Conservation (phyloP, 257 asterid genomes). For the Datura wrightii region DNA sequence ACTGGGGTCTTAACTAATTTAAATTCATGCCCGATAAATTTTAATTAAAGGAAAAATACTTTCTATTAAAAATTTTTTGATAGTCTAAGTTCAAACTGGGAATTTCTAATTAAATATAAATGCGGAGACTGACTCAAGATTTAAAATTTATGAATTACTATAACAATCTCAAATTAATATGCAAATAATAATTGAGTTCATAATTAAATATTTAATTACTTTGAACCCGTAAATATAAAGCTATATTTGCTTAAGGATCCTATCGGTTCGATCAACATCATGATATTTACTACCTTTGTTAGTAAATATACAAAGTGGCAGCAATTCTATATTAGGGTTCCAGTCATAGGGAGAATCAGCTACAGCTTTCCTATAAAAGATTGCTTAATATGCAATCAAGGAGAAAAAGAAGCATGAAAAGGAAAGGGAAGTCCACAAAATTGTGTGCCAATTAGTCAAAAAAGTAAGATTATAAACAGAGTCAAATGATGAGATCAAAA, state of each 20-base stretch:
- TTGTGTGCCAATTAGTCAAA: not conserved
- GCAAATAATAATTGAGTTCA: not conserved
- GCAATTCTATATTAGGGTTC: not conserved
- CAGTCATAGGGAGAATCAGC: not conserved
- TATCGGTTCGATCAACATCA: not conserved
- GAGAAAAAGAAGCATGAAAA: conserved; percentile 12
- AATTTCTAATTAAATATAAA: rapidly evolving
- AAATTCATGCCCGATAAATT: too few relatives aligned
- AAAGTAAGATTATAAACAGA: not conserved
- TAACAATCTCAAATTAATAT: not conserved
- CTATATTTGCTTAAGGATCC: not conserved
- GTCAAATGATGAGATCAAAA: not conserved
- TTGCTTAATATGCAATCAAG: conserved; percentile 16
- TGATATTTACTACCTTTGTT: not conserved
- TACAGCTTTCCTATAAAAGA: not conserved
- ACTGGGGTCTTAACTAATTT: too few relatives aligned
- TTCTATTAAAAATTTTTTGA: not conserved
- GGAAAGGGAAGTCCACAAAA: not conserved
- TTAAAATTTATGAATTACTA: not conserved
- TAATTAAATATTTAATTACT: too few relatives aligned
- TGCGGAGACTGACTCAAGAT: rapidly evolving
- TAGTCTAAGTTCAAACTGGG: too few relatives aligned
- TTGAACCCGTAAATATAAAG: not conserved
- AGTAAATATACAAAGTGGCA: not conserved
- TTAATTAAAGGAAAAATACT: too few relatives aligned